A percentile compares a stretch with the other conserved stretches of the same genome.
Conservation (phyloP, 768 basidiomycete genomes). For the Daedaleopsis sinensis region DNA sequence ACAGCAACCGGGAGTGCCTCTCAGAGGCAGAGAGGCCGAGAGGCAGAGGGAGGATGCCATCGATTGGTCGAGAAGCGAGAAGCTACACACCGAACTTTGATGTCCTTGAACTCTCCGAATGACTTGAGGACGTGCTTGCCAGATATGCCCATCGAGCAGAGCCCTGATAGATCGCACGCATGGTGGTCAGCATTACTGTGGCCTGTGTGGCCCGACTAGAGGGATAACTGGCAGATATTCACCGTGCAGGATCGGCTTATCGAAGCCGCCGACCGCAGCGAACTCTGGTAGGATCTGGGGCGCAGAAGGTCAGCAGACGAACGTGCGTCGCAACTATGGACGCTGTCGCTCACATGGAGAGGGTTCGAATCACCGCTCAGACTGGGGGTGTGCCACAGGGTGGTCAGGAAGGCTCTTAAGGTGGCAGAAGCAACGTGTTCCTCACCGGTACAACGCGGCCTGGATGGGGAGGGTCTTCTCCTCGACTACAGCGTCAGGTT, state of each 20-base stretch:
- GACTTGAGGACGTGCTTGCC: conserved; percentile 90
- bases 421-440: neutral
- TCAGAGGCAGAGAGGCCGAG: neutral
- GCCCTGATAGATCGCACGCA: conserved; percentile 42
- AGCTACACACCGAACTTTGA: conserved; percentile 85
- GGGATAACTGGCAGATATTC: conserved; percentile 9
- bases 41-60: neutral
- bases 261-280: conserved; percentile 93
- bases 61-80: neutral
- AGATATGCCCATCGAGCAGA: conserved; percentile 91
- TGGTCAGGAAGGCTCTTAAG: conserved; percentile 4
- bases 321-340: neutral
- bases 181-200: neutral
- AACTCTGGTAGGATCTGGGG: conserved; percentile 83
- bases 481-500: conserved; percentile 84
- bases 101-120: conserved; percentile 86
- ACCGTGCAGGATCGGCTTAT: conserved; percentile 85
- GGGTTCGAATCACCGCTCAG: conserved; percentile 93
- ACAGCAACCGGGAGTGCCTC: neutral
- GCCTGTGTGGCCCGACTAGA: neutral
- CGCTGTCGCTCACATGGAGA: conserved; percentile 63
- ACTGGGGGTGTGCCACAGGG: conserved; percentile 40
- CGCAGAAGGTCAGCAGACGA: conserved; percentile 1
- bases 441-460: conserved; percentile 89
- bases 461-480: conserved; percentile 84